phyloP scores from a whole-genome alignment of 441 rosid genomes.

The Erodium moschatum region DNA sequence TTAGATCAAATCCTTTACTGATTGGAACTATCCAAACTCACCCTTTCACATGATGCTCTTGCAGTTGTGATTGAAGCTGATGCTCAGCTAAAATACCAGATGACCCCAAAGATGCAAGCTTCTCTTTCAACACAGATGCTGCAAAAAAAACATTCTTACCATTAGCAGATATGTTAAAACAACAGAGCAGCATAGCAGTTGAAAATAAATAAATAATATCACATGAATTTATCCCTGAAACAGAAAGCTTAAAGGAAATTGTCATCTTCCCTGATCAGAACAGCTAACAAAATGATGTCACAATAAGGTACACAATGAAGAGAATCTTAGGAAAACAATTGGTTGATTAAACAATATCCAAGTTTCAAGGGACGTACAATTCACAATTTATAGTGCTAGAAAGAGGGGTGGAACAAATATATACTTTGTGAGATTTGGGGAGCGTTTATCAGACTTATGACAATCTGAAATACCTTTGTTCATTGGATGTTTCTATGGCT shows the following conservation, averaged over 20 bases:
- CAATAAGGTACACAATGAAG: background rate
- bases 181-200: constrained; percentile 12
- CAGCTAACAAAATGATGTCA: background rate
- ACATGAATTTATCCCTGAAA: background rate
- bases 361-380: background rate
- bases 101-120: constrained; percentile 81
- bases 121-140: constrained; percentile 93
- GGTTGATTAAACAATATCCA: background rate
- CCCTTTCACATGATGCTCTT: constrained; percentile 84
- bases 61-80: constrained; percentile 94
- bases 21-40: constrained; percentile 21
- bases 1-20: background rate
- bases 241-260: background rate
- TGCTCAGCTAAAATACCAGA: constrained; percentile 98
- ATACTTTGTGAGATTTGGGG: too few species aligned
- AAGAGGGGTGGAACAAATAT: background rate
- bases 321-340: background rate
- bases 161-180: constrained; percentile 28
- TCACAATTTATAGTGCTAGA: background rate
- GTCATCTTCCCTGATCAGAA: background rate
- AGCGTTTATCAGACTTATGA: background rate
- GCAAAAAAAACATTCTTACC: constrained; percentile 33
- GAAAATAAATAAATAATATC: background rate
- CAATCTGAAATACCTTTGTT: background rate
- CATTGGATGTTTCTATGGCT: background rate